Evolutionary conservation across 768 basidiomycete genomes (phyloP), one percentile per base, ranked within the genome.

Genomic region (Suillus plorans): DNA sequence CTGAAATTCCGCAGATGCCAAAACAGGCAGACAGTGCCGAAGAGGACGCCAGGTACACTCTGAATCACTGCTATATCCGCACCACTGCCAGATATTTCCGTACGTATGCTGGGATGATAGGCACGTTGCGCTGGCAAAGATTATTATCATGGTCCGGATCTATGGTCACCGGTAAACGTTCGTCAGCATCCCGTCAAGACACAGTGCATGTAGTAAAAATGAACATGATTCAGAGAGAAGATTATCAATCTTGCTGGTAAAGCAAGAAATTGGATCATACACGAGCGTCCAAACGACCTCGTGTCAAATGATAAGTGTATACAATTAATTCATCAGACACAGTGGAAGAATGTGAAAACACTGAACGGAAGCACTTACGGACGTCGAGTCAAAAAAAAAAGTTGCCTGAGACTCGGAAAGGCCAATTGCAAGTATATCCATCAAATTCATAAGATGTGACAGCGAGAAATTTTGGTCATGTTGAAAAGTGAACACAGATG

Each of bases 181-280:
- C 62, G 20, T 59, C 45, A 55, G 60, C 13, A 57, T 34, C 22
- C 16, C 8, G 66, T 74, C 68, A 75, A 57, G 49, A 63, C 28
- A 60, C 42, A 31, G 31, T 37, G 56, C 1, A 53, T 37, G 37
- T 2, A 42, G 44, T 52, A 20, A n/a, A n/a, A n/a, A 47, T 53
- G 5, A 61, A 56, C 28, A 25, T 64, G 13, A 39, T 62, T 76
- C 75, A 77, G 76, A 77, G 76, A 76, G 75, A 76, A 76, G 75
- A 76, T 76, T 25, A 63, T 7, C 5, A 14, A 68, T 69, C 70
- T 69, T 37, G 67, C 61, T 63, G 31, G n/a, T 14, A 7, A 10
- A 62, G 68, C 69, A 25, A 69, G 67, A 63, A 12, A 69, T 25
- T n/a, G 34, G 36, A 69, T 76, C 75, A 73, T 67, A 49, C 67